Evolutionary conservation across 2,329 filamentous ascomycete species (phyloP), one percentile per base, ranked within the genome.

Genomic region (Triangularia setosa): DNA sequence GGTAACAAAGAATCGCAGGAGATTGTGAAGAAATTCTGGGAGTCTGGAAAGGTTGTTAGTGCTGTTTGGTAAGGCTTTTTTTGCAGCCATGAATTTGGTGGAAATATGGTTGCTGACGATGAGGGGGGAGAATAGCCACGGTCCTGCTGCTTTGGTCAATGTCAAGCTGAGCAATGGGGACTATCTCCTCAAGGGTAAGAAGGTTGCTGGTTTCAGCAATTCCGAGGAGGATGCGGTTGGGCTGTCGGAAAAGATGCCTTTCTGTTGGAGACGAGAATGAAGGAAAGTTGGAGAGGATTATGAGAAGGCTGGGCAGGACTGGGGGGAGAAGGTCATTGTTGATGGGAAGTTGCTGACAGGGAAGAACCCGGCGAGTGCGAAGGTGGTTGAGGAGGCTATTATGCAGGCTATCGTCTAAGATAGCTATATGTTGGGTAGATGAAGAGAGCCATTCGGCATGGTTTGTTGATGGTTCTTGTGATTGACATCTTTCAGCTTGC

Each of bases 1-100:
- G 77, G 78, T 63, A 83, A 89, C 72, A 67, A 77, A 21, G 78
- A 79, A n/a, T 87, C 84, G 25, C 83, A 86, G 68, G 77, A 81
- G 66, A 76, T 91, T 35, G 85, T 88, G 71, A 77, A 79, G 65
- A 86, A 90, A 73, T 90, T 91, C 73, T 83, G 81, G 71, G 77
- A 79, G 44, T 79, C 81, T 2, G 84, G 82, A 67, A 90, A 90
- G 79, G 79, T 86, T 62, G 82, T 91, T 14, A 79, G 85, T 0
- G 86, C 88, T 3, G 87, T 91, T 55, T 91, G 89, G 52, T 55
- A 55, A 55, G 52, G n/a, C n/a, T 27, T 27, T 27, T 27, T 2
- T n/a, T n/a, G n/a, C n/a, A n/a, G n/a, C n/a, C n/a, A n/a, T n/a
- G n/a, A n/a, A n/a, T n/a, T n/a, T n/a, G n/a, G n/a, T n/a, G n/a